A percentile compares a stretch with the other conserved stretches of the same genome.
Conservation (phyloP, 495 filamentous ascomycete species). For the Echria macrotheca region DNA sequence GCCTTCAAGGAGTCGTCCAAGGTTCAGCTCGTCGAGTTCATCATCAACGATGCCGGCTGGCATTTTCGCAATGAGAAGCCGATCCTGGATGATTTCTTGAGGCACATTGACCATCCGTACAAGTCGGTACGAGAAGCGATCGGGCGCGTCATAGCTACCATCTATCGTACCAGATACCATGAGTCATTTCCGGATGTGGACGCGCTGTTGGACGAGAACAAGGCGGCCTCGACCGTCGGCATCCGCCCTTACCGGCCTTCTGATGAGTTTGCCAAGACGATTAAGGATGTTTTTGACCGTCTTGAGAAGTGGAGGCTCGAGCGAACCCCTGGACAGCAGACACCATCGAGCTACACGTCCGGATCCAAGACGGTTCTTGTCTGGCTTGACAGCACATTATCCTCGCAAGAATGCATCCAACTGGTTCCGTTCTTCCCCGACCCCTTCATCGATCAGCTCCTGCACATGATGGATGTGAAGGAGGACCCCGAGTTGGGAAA, state of each 20-base stretch:
- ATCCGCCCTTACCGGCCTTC: constrained; percentile 75
- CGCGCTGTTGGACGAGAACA: constrained; percentile 70
- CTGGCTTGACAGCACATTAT: constrained; percentile 89
- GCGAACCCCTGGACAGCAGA: constrained; percentile 83
- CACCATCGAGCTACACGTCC: constrained; percentile 88
- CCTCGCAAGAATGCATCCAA: constrained; percentile 87
- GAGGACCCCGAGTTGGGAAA: constrained; percentile 95
- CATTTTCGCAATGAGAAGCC: constrained; percentile 90
- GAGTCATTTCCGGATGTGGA: constrained; percentile 81
- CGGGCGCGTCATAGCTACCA: constrained; percentile 77
- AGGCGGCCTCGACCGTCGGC: constrained; percentile 73
- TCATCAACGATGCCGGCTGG: constrained; percentile 86
- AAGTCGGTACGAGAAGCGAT: constrained; percentile 95
- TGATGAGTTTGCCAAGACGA: constrained; percentile 64
- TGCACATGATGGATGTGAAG: constrained; percentile 99
- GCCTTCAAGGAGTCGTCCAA: constrained; percentile 99
- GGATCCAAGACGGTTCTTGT: constrained; percentile 93
- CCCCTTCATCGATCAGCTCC: constrained; percentile 79
- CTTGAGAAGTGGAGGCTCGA: constrained; percentile 85
- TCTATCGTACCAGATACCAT: constrained; percentile 85
- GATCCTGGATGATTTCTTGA: constrained; percentile 81
- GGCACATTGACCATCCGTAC: constrained; percentile 94
- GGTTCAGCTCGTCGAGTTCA: constrained; percentile 84
- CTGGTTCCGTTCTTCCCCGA: constrained; percentile 87
- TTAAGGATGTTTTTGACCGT: constrained; percentile 70